Base-by-base conservation (phyloP, 495 filamentous ascomycete genomes). In the Aspergillus ellipticus region DNA sequence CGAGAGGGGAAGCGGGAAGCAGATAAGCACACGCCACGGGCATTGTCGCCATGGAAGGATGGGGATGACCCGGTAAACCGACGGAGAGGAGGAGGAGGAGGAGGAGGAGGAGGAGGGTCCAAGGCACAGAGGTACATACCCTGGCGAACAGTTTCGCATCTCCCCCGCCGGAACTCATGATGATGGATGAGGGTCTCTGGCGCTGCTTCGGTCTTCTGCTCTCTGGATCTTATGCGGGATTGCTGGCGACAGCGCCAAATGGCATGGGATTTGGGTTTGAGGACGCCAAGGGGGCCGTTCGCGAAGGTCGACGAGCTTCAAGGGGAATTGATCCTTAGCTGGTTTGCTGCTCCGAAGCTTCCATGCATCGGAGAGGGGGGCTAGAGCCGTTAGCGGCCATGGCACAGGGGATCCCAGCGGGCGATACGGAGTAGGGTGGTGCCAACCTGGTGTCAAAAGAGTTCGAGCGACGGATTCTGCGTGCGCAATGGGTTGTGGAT, bases 121-220 rank as follows among this genome's bases (percentile, higher is more conserved):
- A 17, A 28, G 33, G 33, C 50, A 43, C 37, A 9, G 16, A 57
- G 11, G 31, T 22, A 89, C 91, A 72, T 93, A 99, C 94, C 77
- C 95, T 87, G 63, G 95, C 92, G 80, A 99, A 99, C 77, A 98
- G 86, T 83, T 96, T 97, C 77, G 94, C 95, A 84, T 98, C 94
- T 74, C 92, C 89, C 74, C 88, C 90, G 72, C 83, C 79, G 53
- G 87, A 82, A 77, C 84, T 87, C 85, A 91, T 93, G 59, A 61
- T 84, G 75, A 61, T 55, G 19, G 45, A 28, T 49, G 26, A 42
- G 28, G 37, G 42, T 53, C 33, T 24, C 35, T 41, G 53, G 47
- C 29, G 31, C 51, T 42, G 35, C 55, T 46, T 21, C 50, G 41
- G 28, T 51, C 42, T 42, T 53, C 33, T 31, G 24, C 22, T 17